These are phyloP conservation scores for Exophiala aquamarina DNA, from an alignment of 2,329 filamentous ascomycete genomes.

Conservation along the genomic window DNA sequence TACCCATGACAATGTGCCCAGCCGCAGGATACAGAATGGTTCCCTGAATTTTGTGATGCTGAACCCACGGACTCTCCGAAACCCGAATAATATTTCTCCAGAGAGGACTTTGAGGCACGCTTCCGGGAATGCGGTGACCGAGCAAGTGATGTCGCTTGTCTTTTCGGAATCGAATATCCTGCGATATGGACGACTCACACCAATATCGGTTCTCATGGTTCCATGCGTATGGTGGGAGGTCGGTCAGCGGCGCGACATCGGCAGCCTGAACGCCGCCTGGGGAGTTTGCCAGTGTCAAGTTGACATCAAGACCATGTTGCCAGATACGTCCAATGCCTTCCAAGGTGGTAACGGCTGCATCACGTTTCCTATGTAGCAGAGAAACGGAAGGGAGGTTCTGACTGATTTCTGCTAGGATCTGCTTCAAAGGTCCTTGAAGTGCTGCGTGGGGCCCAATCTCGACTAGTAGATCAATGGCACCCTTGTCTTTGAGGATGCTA, in stretches of 20 bases:
- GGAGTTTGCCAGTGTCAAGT: conserved; percentile 7
- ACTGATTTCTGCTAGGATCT: conserved; percentile 25
- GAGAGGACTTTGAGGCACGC: conserved; percentile 16
- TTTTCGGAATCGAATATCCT: conserved; percentile 41
- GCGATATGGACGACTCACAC: conserved; percentile 44
- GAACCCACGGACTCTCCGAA: conserved; percentile 33
- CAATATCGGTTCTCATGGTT: conserved; percentile 47
- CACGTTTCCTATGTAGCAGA: conserved; percentile 21
- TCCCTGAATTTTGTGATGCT: conserved; percentile 30
- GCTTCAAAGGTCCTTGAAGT: conserved; percentile 32
- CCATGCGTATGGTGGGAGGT: conserved; percentile 50
- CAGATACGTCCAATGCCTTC: conserved; percentile 10
- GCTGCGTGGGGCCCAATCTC: conserved; percentile 41
- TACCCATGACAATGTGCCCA: conserved; percentile 33
- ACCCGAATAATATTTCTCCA: conserved; percentile 34
- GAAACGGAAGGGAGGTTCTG: conserved; percentile 17
- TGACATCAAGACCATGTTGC: conserved; percentile 3
- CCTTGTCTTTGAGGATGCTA: conserved; percentile 21
- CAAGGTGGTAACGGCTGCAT: conserved; percentile 22
- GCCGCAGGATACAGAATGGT: conserved; percentile 32
- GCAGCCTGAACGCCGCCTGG: not conserved
- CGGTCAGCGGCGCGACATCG: conserved; percentile 21
- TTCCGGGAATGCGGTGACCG: conserved; percentile 11
- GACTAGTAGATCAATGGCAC: conserved; percentile 5
- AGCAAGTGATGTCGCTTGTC: conserved; percentile 31